phyloP scores from a whole-genome alignment of 139 green algal genomes.

The Chlorella ohadii region DNA sequence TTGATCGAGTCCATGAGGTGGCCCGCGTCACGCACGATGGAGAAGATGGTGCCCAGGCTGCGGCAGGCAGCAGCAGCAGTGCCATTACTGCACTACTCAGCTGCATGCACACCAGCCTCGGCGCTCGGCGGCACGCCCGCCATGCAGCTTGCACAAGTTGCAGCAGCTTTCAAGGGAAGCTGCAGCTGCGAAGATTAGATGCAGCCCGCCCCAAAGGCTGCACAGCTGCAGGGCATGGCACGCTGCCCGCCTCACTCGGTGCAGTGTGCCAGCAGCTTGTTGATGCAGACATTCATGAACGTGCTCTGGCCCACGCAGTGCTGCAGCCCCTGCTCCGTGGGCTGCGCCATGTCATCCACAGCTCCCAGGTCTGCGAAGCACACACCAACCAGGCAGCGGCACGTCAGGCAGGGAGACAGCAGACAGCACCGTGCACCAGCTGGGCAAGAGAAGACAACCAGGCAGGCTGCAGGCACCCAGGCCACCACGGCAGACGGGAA shows the following conservation, averaged over 20 bases:
- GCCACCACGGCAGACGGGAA: not conserved
- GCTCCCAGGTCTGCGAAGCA: constrained; percentile 7
- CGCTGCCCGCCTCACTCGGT: constrained; percentile 17
- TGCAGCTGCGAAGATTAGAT: too few relatives aligned
- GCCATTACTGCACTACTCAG: too few relatives aligned
- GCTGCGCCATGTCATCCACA: constrained; percentile 16
- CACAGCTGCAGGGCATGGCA: not conserved
- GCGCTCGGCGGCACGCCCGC: too few relatives aligned
- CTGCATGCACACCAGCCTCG: too few relatives aligned
- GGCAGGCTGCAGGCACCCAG: too few relatives aligned
- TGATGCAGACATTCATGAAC: constrained; percentile 44
- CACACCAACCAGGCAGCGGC: not conserved
- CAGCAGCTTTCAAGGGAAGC: too few relatives aligned
- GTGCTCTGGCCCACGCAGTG: constrained; percentile 22
- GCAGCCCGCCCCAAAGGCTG: too few relatives aligned
- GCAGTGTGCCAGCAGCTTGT: constrained; percentile 43
- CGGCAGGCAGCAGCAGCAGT: not conserved
- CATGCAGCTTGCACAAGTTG: too few relatives aligned
- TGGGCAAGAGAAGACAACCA: too few relatives aligned
- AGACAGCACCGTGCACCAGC: too few relatives aligned
- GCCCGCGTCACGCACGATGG: constrained; percentile 53
- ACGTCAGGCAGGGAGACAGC: too few relatives aligned
- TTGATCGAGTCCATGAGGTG: constrained; percentile 75
- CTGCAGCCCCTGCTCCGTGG: constrained; percentile 3
- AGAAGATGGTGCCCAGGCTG: constrained; percentile 49